phyloP scores from a whole-genome alignment of 768 basidiomycete species.

The Dendrothele bispora region DNA sequence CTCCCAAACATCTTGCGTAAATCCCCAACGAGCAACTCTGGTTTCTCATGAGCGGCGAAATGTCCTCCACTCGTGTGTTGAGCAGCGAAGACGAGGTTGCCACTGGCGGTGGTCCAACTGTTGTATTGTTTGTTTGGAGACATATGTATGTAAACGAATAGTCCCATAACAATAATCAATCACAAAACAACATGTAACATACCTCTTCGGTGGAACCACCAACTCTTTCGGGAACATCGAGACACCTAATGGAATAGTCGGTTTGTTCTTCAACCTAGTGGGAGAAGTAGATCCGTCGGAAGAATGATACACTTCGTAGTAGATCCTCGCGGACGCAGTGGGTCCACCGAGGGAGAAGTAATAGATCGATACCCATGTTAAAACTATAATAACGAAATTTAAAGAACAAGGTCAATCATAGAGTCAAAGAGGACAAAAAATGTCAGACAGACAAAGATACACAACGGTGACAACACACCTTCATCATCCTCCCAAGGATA shows the following conservation, averaged over 20 bases:
- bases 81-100: conserved; percentile 5
- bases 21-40: conserved; percentile 28
- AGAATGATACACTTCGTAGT: conserved; percentile 44
- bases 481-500: conserved; percentile 43
- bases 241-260: conserved; percentile 44
- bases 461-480: conserved; percentile 16
- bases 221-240: conserved; percentile 56
- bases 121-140: no score
- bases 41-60: conserved; percentile 10
- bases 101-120: background rate
- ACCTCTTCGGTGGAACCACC: conserved; percentile 4
- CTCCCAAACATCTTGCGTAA: conserved; percentile 38
- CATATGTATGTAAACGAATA: no score
- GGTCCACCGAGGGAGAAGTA: conserved; percentile 61
- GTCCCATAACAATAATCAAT: background rate
- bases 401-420: background rate
- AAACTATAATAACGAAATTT: conserved; percentile 31
- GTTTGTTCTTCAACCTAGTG: background rate
- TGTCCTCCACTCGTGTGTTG: background rate
- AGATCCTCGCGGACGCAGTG: conserved; percentile 56
- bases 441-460: no score
- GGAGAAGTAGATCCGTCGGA: conserved; percentile 10
- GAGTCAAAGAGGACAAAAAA: no score
- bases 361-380: conserved; percentile 62
- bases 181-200: background rate